Evolutionary conservation across 148 eudicot species (phyloP).

Genomic region (Rhododendron mucronatum): DNA sequence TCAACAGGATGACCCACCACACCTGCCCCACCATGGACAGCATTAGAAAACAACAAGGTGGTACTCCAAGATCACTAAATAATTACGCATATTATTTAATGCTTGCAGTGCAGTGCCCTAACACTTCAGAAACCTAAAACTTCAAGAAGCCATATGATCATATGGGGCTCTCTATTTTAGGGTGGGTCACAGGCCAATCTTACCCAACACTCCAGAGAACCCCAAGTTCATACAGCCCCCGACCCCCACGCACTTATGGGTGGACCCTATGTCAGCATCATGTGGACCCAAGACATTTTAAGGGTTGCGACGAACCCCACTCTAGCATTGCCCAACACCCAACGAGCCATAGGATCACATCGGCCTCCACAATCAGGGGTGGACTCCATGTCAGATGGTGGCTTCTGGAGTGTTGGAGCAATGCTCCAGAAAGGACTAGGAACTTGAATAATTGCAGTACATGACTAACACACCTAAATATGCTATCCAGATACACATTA

Average conservation of each 20-base stretch:
- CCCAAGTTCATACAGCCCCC: background rate
- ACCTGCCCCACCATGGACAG: too few species aligned
- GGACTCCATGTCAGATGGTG: background rate
- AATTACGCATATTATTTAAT: too few species aligned
- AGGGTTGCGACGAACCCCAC: too few species aligned
- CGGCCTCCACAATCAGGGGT: too few species aligned
- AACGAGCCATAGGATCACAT: too few species aligned
- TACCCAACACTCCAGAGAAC: background rate
- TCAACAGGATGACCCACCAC: too few species aligned
- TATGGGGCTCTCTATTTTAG: background rate
- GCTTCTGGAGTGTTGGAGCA: background rate
- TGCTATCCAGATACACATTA: background rate
- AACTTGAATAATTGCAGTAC: background rate
- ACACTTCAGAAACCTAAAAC: background rate
- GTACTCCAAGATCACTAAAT: too few species aligned
- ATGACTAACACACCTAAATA: background rate
- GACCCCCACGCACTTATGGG: background rate
- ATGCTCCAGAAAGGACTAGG: background rate
- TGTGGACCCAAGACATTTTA: too few species aligned
- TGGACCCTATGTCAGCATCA: background rate
- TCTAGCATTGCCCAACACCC: too few species aligned
- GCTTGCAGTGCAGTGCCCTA: too few species aligned
- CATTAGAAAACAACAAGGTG: too few species aligned
- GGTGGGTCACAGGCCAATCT: background rate
- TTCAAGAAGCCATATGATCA: background rate